Evolutionary conservation across 768 basidiomycete species (phyloP).

Genomic region (Hypholoma sublateritium): DNA sequence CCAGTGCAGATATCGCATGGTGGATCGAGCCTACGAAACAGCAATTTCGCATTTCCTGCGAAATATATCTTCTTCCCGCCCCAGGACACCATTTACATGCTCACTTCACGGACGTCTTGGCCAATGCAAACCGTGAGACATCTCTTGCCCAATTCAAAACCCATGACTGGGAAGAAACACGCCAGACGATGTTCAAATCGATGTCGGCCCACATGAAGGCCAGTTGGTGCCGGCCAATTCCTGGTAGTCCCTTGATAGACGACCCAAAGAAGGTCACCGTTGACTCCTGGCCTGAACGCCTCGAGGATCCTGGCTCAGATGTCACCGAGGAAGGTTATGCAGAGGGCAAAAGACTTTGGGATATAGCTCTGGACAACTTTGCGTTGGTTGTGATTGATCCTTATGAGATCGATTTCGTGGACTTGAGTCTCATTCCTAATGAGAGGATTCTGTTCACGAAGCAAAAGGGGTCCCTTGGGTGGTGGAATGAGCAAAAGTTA

Average conservation of each 20-base stretch:
- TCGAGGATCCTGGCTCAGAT: conserved; percentile 40
- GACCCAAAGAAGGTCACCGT: conserved; percentile 55
- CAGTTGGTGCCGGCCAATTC: conserved; percentile 66
- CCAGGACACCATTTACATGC: conserved; percentile 37
- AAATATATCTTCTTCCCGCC: conserved; percentile 53
- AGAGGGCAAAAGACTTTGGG: conserved; percentile 45
- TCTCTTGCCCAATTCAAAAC: conserved; percentile 32
- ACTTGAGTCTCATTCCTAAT: conserved; percentile 57
- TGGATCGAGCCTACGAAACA: conserved; percentile 68
- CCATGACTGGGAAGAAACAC: conserved; percentile 68
- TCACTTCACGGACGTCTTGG: conserved; percentile 29
- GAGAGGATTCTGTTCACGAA: conserved; percentile 55
- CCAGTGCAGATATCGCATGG: conserved; percentile 65
- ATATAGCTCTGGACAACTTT: conserved; percentile 63
- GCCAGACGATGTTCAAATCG: conserved; percentile 55
- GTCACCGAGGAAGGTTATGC: conserved; percentile 37
- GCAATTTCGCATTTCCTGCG: conserved; percentile 73
- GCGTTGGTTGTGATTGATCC: conserved; percentile 75
- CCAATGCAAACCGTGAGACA: conserved; percentile 12
- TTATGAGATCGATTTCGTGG: conserved; percentile 64
- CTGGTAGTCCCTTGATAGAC: conserved; percentile 53
- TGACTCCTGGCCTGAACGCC: conserved; percentile 56
- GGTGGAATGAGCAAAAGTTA: conserved; percentile 61
- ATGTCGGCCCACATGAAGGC: conserved; percentile 69
- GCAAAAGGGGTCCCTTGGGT: conserved; percentile 28